Evolutionary conservation across 129 eudicot genomes (phyloP).

Genomic region (Artemisia argyi): DNA sequence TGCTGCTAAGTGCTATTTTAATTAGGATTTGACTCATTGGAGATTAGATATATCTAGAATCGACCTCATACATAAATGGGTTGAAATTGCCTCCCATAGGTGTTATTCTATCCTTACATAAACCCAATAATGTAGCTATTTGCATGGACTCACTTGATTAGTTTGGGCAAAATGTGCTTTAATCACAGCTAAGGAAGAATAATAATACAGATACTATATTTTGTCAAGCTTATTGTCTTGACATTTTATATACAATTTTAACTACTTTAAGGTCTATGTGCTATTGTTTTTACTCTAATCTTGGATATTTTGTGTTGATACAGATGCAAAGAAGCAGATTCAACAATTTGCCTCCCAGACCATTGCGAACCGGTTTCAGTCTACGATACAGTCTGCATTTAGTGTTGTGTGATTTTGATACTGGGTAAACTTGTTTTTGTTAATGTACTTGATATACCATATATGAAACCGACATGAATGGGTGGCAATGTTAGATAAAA

Average conservation of each 20-base stretch:
- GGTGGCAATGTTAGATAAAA: constrained; percentile 12
- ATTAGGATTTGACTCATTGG: no score
- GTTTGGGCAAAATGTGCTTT: background rate
- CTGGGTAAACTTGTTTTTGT: constrained; percentile 13
- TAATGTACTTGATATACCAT: constrained; percentile 24
- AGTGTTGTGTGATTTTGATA: constrained; percentile 61
- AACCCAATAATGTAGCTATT: background rate
- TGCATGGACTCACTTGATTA: background rate
- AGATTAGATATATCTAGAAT: no score
- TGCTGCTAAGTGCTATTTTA: no score
- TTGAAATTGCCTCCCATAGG: background rate
- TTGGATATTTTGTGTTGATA: constrained; percentile 8
- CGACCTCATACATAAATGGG: no score
- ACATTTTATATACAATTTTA: constrained; percentile 3
- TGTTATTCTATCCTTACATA: background rate
- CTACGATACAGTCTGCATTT: constrained; percentile 80
- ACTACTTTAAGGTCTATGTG: background rate
- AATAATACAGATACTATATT: background rate
- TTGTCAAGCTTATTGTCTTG: background rate
- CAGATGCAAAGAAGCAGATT: constrained; percentile 99
- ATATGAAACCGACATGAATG: constrained; percentile 5
- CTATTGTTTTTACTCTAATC: background rate
- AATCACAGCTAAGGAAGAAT: background rate
- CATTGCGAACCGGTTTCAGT: constrained; percentile 66
- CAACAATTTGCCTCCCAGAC: constrained; percentile 97